Evolutionary conservation across 73 alveolate species (phyloP).

Genomic region (Diophrys sp.): DNA sequence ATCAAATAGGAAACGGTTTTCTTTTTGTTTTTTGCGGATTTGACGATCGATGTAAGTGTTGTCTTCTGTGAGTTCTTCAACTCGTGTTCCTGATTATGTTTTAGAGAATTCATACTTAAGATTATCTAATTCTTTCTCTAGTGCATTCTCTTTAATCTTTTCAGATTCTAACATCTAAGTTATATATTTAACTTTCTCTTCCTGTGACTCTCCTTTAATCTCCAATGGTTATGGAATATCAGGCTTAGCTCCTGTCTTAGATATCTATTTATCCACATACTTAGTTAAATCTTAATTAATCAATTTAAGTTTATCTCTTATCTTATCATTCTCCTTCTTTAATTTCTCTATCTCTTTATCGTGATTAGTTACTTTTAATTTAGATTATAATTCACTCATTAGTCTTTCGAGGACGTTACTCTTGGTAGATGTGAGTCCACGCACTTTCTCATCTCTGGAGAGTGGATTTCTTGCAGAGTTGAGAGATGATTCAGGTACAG

Average conservation of each 20-base stretch:
- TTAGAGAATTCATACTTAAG: background rate
- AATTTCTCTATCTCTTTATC: background rate
- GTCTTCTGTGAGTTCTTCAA: background rate
- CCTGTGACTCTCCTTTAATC: no score
- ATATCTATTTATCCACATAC: background rate
- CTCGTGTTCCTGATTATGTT: background rate
- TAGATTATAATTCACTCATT: background rate
- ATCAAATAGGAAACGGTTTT: background rate
- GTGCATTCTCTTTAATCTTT: background rate
- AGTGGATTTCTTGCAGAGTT: background rate
- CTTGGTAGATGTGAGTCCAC: background rate
- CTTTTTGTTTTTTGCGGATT: background rate
- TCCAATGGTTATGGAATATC: background rate
- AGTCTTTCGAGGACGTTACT: background rate
- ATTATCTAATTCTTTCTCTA: background rate
- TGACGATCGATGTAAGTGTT: background rate
- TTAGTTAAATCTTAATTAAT: background rate
- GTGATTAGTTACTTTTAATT: background rate
- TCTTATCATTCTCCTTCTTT: background rate
- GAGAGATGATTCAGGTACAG: background rate
- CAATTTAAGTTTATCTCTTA: background rate
- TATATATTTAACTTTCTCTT: no score
- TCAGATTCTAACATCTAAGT: background rate
- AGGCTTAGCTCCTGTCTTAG: background rate
- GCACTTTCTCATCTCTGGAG: background rate